phyloP scores from a whole-genome alignment of 2,329 filamentous ascomycete species.

The Fusarium cicatricum region DNA sequence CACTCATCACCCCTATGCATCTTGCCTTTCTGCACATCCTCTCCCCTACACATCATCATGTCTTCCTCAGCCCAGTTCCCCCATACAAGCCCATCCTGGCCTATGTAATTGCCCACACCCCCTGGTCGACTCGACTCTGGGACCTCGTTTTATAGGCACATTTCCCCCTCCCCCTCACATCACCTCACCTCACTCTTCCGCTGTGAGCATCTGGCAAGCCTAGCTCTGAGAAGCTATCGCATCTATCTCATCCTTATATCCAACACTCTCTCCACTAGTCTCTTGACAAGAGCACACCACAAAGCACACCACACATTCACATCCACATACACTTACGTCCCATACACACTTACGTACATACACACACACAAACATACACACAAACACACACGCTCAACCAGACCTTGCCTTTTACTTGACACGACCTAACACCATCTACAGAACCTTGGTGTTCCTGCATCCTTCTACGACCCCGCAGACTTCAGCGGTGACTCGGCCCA shows the following conservation, averaged over 20 bases:
- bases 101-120: conserved; percentile 26
- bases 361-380: not conserved
- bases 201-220: conserved; percentile 21
- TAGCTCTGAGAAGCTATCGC: conserved; percentile 19
- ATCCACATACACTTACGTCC: not conserved
- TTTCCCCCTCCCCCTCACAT: conserved; percentile 30
- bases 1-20: conserved; percentile 16
- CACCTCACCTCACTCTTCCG: conserved; percentile 36
- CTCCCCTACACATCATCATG: conserved; percentile 9
- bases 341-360: not conserved
- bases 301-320: conserved; percentile 28
- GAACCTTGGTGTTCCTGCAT: conserved; percentile 33
- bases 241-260: conserved; percentile 33
- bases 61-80: conserved; percentile 7
- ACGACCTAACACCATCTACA: conserved; percentile 32
- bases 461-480: conserved; percentile 42
- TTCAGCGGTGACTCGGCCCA: conserved; percentile 42
- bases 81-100: conserved; percentile 16
- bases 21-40: too few relatives aligned
- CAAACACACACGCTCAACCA: not conserved
- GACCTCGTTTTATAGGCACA: conserved; percentile 41
- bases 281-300: conserved; percentile 19
- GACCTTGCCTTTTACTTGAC: conserved; percentile 5
- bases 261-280: conserved; percentile 24
- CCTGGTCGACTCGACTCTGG: conserved; percentile 31